These are phyloP conservation scores for Irpex sp. DNA, from an alignment of 1,284 basidiomycete species.

Conservation along the genomic window DNA sequence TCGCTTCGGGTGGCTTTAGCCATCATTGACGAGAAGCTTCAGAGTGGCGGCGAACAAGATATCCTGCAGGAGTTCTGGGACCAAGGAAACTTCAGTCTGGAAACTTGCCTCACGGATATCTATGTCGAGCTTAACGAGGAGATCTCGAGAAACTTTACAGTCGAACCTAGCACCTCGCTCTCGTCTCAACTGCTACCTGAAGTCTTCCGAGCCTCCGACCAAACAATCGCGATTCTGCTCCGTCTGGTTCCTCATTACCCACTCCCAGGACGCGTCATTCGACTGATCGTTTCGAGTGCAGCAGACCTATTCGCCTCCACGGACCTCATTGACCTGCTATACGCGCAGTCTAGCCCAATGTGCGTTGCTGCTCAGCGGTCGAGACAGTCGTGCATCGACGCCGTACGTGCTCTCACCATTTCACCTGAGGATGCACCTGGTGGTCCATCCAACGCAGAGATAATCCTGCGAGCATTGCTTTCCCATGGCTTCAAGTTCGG, in stretches of 20 bases:
- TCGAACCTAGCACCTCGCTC: slow-evolving; percentile 29
- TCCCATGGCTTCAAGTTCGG: slow-evolving; percentile 37
- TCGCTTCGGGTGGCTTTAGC: slow-evolving; percentile 61
- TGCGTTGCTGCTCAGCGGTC: slow-evolving; percentile 39
- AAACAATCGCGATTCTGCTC: slow-evolving; percentile 49
- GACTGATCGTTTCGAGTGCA: slow-evolving; percentile 38
- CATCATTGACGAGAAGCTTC: slow-evolving; percentile 49
- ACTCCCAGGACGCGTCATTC: slow-evolving; percentile 46
- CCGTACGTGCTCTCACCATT: slow-evolving; percentile 41
- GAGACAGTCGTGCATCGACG: slow-evolving; percentile 46
- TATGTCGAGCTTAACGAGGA: slow-evolving; percentile 46
- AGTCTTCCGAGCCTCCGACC: slow-evolving; percentile 49
- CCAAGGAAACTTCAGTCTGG: slow-evolving; percentile 50
- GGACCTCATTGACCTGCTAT: slow-evolving; percentile 42
- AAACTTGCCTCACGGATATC: slow-evolving; percentile 51
- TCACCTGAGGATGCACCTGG: slow-evolving; percentile 32
- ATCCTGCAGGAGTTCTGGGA: slow-evolving; percentile 57
- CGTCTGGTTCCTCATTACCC: slow-evolving; percentile 44
- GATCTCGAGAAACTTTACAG: slow-evolving; percentile 46
- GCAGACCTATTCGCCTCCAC: slow-evolving; percentile 57
- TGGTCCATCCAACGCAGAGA: slow-evolving; percentile 34
- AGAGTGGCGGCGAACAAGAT: slow-evolving; percentile 48
- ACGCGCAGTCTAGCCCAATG: slow-evolving; percentile 36
- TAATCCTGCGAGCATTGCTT: slow-evolving; percentile 54
- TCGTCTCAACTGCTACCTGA: slow-evolving; percentile 42